Evolutionary conservation across 2,329 filamentous ascomycete species (phyloP), one percentile per base, ranked within the genome.

Genomic region (Botrytis porri): DNA sequence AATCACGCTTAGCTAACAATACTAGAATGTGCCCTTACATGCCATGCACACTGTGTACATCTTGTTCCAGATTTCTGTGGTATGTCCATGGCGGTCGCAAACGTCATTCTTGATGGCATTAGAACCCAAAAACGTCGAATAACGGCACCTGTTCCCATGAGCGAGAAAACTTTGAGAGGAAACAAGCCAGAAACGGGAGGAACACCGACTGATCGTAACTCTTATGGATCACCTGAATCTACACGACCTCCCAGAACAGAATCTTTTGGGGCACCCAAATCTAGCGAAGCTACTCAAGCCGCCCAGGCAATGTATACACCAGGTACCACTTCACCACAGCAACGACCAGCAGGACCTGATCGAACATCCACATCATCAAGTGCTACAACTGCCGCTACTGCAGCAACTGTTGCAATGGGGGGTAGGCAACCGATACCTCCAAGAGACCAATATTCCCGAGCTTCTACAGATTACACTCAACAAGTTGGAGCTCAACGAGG

Each of bases 21-120:
- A 75, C 73, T 79, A 90, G 96, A 99, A 89, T 99, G 96, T 83
- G 88, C 88, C 77, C 92, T 98, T 75, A 98, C 95, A 37, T 95
- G 93, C 75, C 96, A 99, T 83, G 91, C 94, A 32, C 88, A 92
- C 73, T 99, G 96, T 83, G 93, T 94, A 32, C 96, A 99, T 83
- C 89, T 99, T 77, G 95, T 99, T 45, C 96, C 96, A 32, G 96
- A 99, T 82, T 99, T 99, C 84, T 99, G 96, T 82, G 96, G 96
- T 78, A 99, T 99, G 94, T 97, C 94, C 41, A 98, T 98, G 96
- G 93, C 96, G 73, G 93, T 93, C 54, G 96, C 96, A 61, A 98
- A 98, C 82, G 90, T 97, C 80, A 98, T 99, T 76, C 83, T 98
- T 71, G 92, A 94, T 76, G 93, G 95, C 67, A 93, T 98, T 78